A percentile compares a stretch with the other conserved stretches of the same genome.
Conservation (phyloP, 2,329 filamentous ascomycete species). For the Akanthomyces lecanii region DNA sequence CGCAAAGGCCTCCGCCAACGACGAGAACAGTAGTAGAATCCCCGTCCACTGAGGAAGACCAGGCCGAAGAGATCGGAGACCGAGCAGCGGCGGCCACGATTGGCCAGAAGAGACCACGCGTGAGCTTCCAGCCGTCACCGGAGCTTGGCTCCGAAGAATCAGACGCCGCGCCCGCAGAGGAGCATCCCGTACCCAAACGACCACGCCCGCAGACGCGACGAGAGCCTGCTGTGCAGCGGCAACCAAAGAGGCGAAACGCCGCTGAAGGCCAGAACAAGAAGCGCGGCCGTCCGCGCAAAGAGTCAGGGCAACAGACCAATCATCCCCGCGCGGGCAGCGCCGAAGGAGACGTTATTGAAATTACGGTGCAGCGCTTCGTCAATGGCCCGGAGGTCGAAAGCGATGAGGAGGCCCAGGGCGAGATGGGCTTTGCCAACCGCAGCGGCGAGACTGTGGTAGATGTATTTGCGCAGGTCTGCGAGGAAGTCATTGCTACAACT, state of each 20-base stretch:
- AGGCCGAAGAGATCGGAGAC: conserved; percentile 31
- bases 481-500: conserved; percentile 53
- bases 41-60: conserved; percentile 33
- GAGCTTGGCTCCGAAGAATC: conserved; percentile 36
- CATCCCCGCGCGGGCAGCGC: conserved; percentile 3
- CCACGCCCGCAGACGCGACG: conserved; percentile 26
- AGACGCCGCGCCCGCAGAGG: conserved; percentile 26
- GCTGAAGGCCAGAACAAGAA: conserved; percentile 6
- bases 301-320: neutral
- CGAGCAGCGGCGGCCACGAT: neutral
- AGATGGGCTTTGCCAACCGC: conserved; percentile 51
- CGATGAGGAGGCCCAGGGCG: conserved; percentile 38
- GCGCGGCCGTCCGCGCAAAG: conserved; percentile 20
- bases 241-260: conserved; percentile 7
- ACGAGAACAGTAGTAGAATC: neutral
- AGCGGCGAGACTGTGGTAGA: conserved; percentile 58
- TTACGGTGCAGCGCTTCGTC: conserved; percentile 57
- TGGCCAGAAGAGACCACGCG: conserved; percentile 9
- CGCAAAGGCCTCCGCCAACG: neutral
- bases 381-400: conserved; percentile 43
- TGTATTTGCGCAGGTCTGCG: conserved; percentile 57
- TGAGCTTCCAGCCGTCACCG: conserved; percentile 32
- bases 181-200: conserved; percentile 30
- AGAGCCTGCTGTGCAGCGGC: conserved; percentile 12
- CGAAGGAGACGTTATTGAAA: conserved; percentile 38